Base-by-base conservation (phyloP, 345 rosid genomes). In the Mallotus nudiflorus region DNA sequence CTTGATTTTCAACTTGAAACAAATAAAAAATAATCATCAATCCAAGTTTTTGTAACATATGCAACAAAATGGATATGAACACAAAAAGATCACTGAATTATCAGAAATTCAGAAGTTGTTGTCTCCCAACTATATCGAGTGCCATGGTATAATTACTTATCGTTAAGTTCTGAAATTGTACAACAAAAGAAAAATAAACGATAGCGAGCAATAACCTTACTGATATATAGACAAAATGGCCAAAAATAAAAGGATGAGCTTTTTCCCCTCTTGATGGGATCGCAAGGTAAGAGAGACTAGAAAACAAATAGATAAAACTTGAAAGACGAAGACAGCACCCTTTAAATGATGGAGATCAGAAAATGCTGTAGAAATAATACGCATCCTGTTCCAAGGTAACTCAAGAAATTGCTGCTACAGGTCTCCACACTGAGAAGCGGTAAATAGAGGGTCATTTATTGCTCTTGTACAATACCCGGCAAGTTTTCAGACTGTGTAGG, bases 401-500 rank as follows among this genome's bases (percentile, higher is more conserved):
- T 67, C 58, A 75, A 62, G 35, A 67, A 49, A 61, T 18, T 70
- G 44, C 51, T 50, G 67, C 63, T 72, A 70, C 67, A 77, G 27
- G 48, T 53, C 71, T 76, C 68, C 35, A 33, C n/a, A 46, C 69
- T 63, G 49, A 29, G 52, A 51, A 33, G 56, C 28, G 22, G 49
- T 13, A 71, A 53, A 72, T 62, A 29, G 31, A 19, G 25, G 64
- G 25, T 44, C 57, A 73, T 37, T 65, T 73, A 73, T 49, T 67
- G 61, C 40, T 27, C 45, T 49, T 28, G 37, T 48, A 40, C 11
- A n/a, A n/a, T n/a, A 19, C 60, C 53, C 25, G 15, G 49, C 24
- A 19, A 11, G 33, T 54, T 70, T 70, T 82, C 79, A 92, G 78
- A 95, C 97, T 0, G 99, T 92, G 87, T 95, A 92, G 2, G 97